These are phyloP conservation scores for Diaporthe destruens DNA, from an alignment of 2,329 filamentous ascomycete genomes.

Conservation along the genomic window DNA sequence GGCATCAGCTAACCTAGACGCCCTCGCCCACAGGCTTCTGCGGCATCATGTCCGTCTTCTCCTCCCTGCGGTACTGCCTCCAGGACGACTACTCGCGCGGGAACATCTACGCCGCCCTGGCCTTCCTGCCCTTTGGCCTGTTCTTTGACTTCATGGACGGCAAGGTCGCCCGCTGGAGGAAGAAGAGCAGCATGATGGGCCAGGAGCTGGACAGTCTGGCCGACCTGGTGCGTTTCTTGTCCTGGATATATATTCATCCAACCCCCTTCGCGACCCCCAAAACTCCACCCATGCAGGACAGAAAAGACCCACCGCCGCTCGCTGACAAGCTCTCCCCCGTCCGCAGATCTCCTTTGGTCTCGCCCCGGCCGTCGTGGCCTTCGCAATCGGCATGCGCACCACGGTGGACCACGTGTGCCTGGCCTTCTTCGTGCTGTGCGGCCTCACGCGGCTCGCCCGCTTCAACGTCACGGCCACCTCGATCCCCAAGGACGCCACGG, in stretches of 20 bases:
- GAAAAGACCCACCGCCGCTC: too few relatives aligned
- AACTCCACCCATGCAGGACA: too few relatives aligned
- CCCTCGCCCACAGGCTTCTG: constrained; percentile 72
- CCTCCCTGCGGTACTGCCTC: constrained; percentile 92
- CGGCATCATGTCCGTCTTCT: constrained; percentile 95
- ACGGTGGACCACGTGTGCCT: constrained; percentile 83
- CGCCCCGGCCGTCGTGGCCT: constrained; percentile 87
- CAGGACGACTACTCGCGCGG: constrained; percentile 70
- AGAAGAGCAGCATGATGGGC: constrained; percentile 97
- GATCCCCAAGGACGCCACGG: constrained; percentile 90
- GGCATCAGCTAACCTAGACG: constrained; percentile 28
- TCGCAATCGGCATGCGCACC: constrained; percentile 89
- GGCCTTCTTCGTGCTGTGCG: constrained; percentile 92
- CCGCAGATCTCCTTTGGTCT: constrained; percentile 93
- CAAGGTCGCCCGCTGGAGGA: constrained; percentile 94
- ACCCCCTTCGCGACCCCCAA: constrained; percentile 22
- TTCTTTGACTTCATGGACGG: constrained; percentile 99
- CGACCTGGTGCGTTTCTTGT: constrained; percentile 77
- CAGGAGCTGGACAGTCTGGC: constrained; percentile 97
- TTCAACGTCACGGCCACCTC: constrained; percentile 96
- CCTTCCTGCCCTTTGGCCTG: constrained; percentile 89
- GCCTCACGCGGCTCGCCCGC: constrained; percentile 90
- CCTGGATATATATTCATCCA: neutral
- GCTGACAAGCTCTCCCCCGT: neutral
- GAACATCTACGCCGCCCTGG: constrained; percentile 85